phyloP scores from a whole-genome alignment of 805 yeast species.

The Yamadazyma paraphyllophila region DNA sequence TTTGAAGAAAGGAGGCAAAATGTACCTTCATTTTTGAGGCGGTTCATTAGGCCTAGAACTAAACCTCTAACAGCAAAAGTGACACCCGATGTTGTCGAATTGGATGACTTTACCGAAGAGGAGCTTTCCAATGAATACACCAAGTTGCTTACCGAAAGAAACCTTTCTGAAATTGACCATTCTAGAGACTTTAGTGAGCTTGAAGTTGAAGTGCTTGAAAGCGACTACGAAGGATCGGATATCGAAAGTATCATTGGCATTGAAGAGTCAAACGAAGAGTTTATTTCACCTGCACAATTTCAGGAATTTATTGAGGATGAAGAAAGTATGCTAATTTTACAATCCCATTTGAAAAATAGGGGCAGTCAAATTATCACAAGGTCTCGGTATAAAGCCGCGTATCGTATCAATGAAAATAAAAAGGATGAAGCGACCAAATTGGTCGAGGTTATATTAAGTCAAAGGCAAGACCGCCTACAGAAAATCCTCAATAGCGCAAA shows the following conservation, averaged over 20 bases:
- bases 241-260: conserved; percentile 13
- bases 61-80: conserved; percentile 4
- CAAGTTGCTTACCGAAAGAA: conserved; percentile 23
- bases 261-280: conserved; percentile 15
- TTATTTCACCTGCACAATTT: conserved; percentile 25
- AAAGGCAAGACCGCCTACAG: conserved; percentile 11
- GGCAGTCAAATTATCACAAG: conserved; percentile 30
- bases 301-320: conserved; percentile 20
- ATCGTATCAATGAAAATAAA: neutral
- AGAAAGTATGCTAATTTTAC: conserved; percentile 20
- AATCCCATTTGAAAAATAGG: conserved; percentile 25
- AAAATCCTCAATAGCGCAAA: neutral
- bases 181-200: conserved; percentile 28
- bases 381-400: conserved; percentile 21
- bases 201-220: conserved; percentile 14
- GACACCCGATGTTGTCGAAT: conserved; percentile 4
- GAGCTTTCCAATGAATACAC: conserved; percentile 21
- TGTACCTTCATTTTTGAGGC: conserved; percentile 29
- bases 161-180: conserved; percentile 38
- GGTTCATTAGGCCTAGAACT: conserved; percentile 24
- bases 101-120: conserved; percentile 19
- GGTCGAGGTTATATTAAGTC: conserved; percentile 21
- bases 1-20: conserved; percentile 17
- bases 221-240: conserved; percentile 15
- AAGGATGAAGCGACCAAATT: conserved; percentile 20